A percentile compares a stretch with the other conserved stretches of the same genome.
These are phyloP conservation scores for Elsinoe arachidis DNA, from an alignment of 2,329 filamentous ascomycete species.

Conservation along the genomic window DNA sequence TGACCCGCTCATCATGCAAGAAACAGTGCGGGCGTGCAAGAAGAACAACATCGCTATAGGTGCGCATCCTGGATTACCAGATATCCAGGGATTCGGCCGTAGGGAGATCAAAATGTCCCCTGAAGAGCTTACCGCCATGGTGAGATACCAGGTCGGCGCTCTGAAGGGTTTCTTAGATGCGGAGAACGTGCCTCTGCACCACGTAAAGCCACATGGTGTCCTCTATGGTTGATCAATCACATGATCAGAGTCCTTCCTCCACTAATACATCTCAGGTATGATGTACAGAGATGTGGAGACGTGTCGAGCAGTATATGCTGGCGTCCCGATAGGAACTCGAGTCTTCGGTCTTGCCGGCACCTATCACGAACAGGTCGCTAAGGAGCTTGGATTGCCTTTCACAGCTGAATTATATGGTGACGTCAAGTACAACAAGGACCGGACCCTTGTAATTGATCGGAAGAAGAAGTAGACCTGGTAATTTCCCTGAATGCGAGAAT, in stretches of 20 bases:
- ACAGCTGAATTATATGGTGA: slow-evolving; percentile 48
- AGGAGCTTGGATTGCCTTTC: slow-evolving; percentile 45
- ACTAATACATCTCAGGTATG: slow-evolving; percentile 2
- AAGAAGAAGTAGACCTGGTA: slow-evolving; percentile 45
- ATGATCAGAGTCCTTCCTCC: too few species aligned
- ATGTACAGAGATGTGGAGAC: slow-evolving; percentile 41
- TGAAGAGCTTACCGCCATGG: slow-evolving; percentile 49
- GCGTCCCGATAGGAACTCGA: slow-evolving; percentile 41
- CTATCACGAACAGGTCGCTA: slow-evolving; percentile 45
- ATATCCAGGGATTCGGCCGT: slow-evolving; percentile 56
- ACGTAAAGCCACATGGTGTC: slow-evolving; percentile 56
- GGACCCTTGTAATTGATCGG: slow-evolving; percentile 47
- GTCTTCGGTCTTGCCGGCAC: slow-evolving; percentile 50
- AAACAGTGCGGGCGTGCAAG: slow-evolving; percentile 52
- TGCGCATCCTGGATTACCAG: slow-evolving; percentile 57
- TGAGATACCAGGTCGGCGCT: slow-evolving; percentile 56
- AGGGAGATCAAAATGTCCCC: slow-evolving; percentile 52
- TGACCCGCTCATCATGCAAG: slow-evolving; percentile 56
- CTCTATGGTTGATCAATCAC: slow-evolving; percentile 48
- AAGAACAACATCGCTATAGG: slow-evolving; percentile 48
- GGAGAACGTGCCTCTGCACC: slow-evolving; percentile 48
- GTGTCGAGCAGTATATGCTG: slow-evolving; percentile 46
- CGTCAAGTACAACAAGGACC: slow-evolving; percentile 46
- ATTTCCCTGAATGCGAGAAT: background rate
- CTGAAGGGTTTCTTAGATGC: slow-evolving; percentile 51